Conservation (phyloP, 2,329 filamentous ascomycete genomes). For the Paraphoma sp. region DNA sequence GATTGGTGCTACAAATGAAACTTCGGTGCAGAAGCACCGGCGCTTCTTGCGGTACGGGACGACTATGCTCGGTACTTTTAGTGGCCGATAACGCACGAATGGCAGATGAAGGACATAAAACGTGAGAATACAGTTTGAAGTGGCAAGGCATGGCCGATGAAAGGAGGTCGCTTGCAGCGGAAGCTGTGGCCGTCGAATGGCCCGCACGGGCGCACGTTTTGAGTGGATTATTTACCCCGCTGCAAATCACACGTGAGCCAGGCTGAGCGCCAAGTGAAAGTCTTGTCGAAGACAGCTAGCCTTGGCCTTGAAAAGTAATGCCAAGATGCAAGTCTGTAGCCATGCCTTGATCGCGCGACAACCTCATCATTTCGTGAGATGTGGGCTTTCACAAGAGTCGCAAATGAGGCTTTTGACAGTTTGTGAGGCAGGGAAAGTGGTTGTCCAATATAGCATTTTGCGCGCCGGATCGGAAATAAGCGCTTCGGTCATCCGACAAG, state of each 20-base stretch:
- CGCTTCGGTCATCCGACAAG: conserved; percentile 22
- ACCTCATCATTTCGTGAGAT: not conserved
- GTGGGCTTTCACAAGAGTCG: not conserved
- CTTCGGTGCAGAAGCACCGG: conserved; percentile 12
- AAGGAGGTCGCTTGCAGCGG: not conserved
- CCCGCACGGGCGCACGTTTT: not conserved
- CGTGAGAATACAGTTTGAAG: conserved; percentile 17
- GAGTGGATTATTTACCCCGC: conserved; percentile 11
- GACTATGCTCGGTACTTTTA: conserved; percentile 13
- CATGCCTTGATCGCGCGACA: conserved; percentile 6
- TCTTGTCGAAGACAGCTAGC: conserved; percentile 22
- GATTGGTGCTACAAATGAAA: conserved; percentile 34
- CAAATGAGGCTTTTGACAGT: not conserved
- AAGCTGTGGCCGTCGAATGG: not conserved
- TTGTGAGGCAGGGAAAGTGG: not conserved
- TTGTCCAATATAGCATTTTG: not conserved
- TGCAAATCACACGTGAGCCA: conserved; percentile 10
- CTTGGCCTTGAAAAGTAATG: conserved; percentile 27
- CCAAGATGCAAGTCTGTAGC: conserved; percentile 24
- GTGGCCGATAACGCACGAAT: conserved; percentile 28
- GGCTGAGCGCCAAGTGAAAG: conserved; percentile 18
- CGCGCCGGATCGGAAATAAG: conserved; percentile 14
- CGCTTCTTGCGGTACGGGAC: conserved; percentile 28
- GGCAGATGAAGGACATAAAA: conserved; percentile 16
- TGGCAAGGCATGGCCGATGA: not conserved